Percentiles rank a stretch among this genome's conserved stretches.
Evolutionary conservation across 495 filamentous ascomycete species (phyloP).

Genomic region (Podospora australis): DNA sequence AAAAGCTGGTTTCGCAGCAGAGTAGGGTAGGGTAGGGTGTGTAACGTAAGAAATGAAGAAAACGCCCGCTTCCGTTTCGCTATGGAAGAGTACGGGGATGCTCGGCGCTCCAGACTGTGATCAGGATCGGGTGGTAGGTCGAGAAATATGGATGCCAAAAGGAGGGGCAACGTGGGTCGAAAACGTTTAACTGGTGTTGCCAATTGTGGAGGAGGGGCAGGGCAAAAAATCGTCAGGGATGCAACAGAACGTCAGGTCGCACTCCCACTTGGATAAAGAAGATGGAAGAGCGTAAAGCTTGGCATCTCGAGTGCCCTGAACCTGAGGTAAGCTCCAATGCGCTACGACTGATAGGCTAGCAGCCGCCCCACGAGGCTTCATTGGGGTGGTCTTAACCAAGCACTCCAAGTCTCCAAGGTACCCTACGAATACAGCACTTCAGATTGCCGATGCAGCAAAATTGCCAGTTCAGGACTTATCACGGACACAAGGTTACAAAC

Average conservation of each 20-base stretch:
- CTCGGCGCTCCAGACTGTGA: neutral
- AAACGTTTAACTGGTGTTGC: slow-evolving; percentile 9
- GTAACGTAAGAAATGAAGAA: no score
- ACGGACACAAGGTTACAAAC: no score
- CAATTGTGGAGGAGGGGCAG: slow-evolving; percentile 16
- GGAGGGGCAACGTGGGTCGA: slow-evolving; percentile 16
- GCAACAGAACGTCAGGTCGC: slow-evolving; percentile 2
- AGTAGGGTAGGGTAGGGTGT: neutral
- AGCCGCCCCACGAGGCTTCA: neutral
- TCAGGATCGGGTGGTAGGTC: neutral
- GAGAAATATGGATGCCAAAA: slow-evolving; percentile 3
- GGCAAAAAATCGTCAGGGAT: slow-evolving; percentile 8
- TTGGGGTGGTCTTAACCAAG: no score
- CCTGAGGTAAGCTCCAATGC: slow-evolving; percentile 8
- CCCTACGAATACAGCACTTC: no score
- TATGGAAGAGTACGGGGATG: neutral
- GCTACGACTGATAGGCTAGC: slow-evolving; percentile 12
- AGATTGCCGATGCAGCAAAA: no score
- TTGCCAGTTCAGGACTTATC: no score
- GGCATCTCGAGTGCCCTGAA: neutral
- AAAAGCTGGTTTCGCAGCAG: no score
- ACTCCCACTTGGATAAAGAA: no score
- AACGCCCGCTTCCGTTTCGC: neutral
- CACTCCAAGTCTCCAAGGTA: no score
- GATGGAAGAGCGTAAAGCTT: no score